Evolutionary conservation across 139 green algal genomes (phyloP).

Genomic region (Chlamydomonas asymmetrica): DNA sequence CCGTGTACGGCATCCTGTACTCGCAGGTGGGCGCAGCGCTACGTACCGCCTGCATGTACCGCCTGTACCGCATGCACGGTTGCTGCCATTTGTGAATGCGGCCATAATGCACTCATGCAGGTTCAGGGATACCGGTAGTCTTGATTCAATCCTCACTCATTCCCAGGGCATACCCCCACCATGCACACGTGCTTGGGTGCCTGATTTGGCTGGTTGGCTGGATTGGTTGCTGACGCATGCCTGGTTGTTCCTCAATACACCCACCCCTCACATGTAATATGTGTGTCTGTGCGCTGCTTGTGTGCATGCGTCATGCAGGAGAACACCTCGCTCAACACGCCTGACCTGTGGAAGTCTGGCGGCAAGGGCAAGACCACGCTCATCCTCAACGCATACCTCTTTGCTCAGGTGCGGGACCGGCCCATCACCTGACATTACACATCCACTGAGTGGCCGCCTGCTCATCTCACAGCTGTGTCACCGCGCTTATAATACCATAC

Average conservation of each 20-base stretch:
- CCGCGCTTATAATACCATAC: too few relatives aligned
- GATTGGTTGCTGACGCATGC: too few relatives aligned
- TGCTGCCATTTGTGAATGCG: not conserved
- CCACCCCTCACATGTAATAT: too few relatives aligned
- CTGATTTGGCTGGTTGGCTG: not conserved
- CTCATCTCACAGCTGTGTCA: conserved; percentile 9
- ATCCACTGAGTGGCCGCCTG: not conserved
- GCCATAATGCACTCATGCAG: too few relatives aligned
- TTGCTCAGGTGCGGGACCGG: conserved; percentile 22
- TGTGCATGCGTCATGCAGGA: conserved; percentile 29
- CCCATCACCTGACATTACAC: not conserved
- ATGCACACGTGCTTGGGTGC: not conserved
- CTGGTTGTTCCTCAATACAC: too few relatives aligned
- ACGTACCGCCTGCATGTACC: not conserved
- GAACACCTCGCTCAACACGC: conserved; percentile 20
- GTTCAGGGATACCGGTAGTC: too few relatives aligned
- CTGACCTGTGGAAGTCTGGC: conserved; percentile 25
- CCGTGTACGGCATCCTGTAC: conserved; percentile 40
- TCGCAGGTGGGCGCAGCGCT: too few relatives aligned
- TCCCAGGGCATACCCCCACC: not conserved
- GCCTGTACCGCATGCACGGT: not conserved
- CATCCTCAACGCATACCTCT: conserved; percentile 33
- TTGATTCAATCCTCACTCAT: too few relatives aligned
- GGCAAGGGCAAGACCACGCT: conserved; percentile 16
- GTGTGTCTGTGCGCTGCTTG: too few relatives aligned